phyloP scores from a whole-genome alignment of 768 basidiomycete genomes.

The Russula lepida region DNA sequence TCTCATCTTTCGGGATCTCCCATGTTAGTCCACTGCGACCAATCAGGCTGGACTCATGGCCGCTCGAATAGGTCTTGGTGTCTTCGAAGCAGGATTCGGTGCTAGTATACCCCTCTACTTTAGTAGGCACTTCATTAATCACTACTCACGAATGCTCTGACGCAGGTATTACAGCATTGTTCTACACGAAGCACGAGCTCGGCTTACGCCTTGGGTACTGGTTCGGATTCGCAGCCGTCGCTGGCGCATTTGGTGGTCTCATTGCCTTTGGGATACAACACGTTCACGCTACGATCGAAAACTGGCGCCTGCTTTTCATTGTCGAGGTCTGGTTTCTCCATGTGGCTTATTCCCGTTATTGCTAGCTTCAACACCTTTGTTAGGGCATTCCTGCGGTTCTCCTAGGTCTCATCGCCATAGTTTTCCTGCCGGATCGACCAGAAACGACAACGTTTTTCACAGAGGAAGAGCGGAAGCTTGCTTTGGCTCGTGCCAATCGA shows the following conservation, averaged over 20 bases:
- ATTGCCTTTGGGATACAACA: slow-evolving; percentile 76
- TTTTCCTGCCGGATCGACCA: slow-evolving; percentile 60
- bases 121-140: slow-evolving; percentile 38
- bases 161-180: slow-evolving; percentile 43
- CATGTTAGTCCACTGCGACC: slow-evolving; percentile 49
- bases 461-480: slow-evolving; percentile 46
- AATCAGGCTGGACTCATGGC: slow-evolving; percentile 51
- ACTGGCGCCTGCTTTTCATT: slow-evolving; percentile 64
- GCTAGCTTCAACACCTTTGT: not conserved
- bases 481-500: slow-evolving; percentile 58
- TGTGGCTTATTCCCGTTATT: not conserved
- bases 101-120: slow-evolving; percentile 74
- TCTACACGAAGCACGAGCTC: slow-evolving; percentile 68
- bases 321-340: slow-evolving; percentile 48
- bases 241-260: slow-evolving; percentile 80
- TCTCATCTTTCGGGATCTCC: not conserved
- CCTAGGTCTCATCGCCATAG: slow-evolving; percentile 48
- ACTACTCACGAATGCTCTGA: not conserved
- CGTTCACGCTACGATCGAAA: slow-evolving; percentile 37
- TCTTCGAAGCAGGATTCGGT: slow-evolving; percentile 73
- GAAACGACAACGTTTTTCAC: slow-evolving; percentile 57
- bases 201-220: slow-evolving; percentile 71
- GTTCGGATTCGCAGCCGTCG: slow-evolving; percentile 79
- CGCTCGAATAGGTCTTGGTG: slow-evolving; percentile 54
- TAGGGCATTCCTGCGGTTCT: slow-evolving; percentile 62